Percentiles rank a stretch among this genome's conserved stretches.
These are phyloP conservation scores for Ganoderma boninense DNA, from an alignment of 1,284 basidiomycete genomes.

Conservation along the genomic window DNA sequence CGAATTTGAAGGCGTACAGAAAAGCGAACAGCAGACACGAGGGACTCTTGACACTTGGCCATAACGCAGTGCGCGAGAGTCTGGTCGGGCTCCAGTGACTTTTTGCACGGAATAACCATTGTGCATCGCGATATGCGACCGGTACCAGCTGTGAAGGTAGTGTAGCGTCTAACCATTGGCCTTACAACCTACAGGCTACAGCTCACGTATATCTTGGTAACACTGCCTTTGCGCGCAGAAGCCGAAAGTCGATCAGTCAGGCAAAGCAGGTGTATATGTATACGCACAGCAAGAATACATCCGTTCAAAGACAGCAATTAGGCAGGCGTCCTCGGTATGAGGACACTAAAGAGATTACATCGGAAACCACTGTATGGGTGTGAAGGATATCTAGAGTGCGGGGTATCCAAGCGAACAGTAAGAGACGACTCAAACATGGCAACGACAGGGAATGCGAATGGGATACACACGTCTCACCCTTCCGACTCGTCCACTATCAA, in stretches of 20 bases:
- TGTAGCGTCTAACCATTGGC: too few species aligned
- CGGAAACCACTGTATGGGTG: conserved; percentile 18
- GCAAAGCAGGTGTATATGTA: conserved; percentile 27
- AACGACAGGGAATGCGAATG: conserved; percentile 24
- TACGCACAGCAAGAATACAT: conserved; percentile 30
- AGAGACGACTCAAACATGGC: conserved; percentile 19
- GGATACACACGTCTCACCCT: conserved; percentile 43
- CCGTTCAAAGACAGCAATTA: conserved; percentile 23
- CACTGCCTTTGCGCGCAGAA: too few species aligned
- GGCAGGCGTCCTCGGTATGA: conserved; percentile 24
- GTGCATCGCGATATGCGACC: conserved; percentile 6
- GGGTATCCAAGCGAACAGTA: conserved; percentile 40
- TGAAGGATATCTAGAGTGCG: conserved; percentile 38
- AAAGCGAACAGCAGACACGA: too few species aligned
- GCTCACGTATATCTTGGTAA: too few species aligned
- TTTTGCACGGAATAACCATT: conserved; percentile 12
- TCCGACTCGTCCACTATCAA: conserved; percentile 64
- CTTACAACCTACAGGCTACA: too few species aligned
- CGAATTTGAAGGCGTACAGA: too few species aligned
- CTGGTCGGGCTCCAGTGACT: conserved; percentile 8
- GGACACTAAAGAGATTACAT: conserved; percentile 31
- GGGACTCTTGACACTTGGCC: too few species aligned
- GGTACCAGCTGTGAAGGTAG: not conserved
- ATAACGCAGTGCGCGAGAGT: not conserved
- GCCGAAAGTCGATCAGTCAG: not conserved